Base-by-base conservation (phyloP, 139 green algal genomes). In the Chlorokybus atmophyticus region DNA sequence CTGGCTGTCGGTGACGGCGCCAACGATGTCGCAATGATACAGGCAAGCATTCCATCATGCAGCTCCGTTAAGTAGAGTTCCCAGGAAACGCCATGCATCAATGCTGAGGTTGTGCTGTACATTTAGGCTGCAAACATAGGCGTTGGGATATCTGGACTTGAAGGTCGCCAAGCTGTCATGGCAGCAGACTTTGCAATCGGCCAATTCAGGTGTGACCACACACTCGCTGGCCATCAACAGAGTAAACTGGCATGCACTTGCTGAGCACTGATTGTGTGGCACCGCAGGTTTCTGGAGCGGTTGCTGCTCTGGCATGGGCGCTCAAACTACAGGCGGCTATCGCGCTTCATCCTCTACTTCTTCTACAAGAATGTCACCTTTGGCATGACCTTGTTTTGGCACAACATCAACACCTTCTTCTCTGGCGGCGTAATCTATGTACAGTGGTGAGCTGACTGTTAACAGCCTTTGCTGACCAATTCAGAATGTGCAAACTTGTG, bases 341-440 rank as follows among this genome's bases (percentile, higher is more conserved):
- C 57, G 3, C 58, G 50, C 48, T 58, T 79, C 57, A 40, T 75
- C 41, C 58, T 61, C n/a, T 83, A 83, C 57, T 72, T 72, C 57
- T 75, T 83, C 59, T 83, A 83, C 60, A 78, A 76, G 41, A 98
- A 98, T 73, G 82, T 94, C 66, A 76, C 79, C 5, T 93, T 94
- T 68, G 86, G 79, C 48, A 70, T 95, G 55, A 77, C 60, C n/a
- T 59, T 71, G 49, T 78, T 82, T 50, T 79, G 62, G 51, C 82
- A 75, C 70, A 80, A 77, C 60, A 40, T 66, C 21, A 74, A 66
- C 32, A 23, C 60, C 1, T 38, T 35, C 28, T 75, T 53, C 26
- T 70, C 56, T 25, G 71, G 71, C 3, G 52, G 74, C 28, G 27
- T 63, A 7, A 49, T 77, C 5, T 77, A 74, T 59, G 59, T 74